phyloP scores from a whole-genome alignment of 306 rosid genomes.

The Mucuna pruriens region DNA sequence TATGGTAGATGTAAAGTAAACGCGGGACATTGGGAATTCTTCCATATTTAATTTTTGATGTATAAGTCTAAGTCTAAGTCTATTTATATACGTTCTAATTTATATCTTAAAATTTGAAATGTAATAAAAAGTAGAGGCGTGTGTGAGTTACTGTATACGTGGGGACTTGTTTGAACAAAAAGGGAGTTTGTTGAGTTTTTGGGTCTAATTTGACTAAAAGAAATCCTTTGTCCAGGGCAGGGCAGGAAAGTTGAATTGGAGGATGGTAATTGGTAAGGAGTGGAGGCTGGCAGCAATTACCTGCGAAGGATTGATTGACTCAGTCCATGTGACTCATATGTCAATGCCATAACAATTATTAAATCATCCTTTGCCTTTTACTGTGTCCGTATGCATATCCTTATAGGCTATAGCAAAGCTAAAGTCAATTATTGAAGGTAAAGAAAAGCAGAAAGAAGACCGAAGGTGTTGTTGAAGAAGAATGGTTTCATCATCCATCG shows the following conservation, averaged over 20 bases:
- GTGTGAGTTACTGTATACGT: no score
- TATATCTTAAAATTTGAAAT: no score
- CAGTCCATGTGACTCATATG: not conserved
- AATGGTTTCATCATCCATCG: not conserved
- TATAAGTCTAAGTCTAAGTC: no score
- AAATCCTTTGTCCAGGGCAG: no score
- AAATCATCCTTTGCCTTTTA: not conserved
- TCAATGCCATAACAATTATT: not conserved
- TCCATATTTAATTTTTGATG: no score
- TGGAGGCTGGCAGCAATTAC: not conserved
- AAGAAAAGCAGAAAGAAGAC: not conserved
- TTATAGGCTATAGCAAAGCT: not conserved
- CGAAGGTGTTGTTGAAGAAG: not conserved
- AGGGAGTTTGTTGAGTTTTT: not conserved
- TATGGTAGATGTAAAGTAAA: no score
- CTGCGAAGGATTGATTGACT: not conserved
- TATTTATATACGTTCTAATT: no score
- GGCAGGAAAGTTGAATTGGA: conserved; percentile 5
- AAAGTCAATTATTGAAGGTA: conserved; percentile 26
- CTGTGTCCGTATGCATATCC: not conserved
- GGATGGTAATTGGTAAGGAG: not conserved
- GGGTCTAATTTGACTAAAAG: not conserved
- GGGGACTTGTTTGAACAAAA: not conserved
- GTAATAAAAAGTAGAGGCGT: no score
- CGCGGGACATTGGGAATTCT: no score